phyloP scores from a whole-genome alignment of 2,329 filamentous ascomycete species.

The Rutstroemia sp. region DNA sequence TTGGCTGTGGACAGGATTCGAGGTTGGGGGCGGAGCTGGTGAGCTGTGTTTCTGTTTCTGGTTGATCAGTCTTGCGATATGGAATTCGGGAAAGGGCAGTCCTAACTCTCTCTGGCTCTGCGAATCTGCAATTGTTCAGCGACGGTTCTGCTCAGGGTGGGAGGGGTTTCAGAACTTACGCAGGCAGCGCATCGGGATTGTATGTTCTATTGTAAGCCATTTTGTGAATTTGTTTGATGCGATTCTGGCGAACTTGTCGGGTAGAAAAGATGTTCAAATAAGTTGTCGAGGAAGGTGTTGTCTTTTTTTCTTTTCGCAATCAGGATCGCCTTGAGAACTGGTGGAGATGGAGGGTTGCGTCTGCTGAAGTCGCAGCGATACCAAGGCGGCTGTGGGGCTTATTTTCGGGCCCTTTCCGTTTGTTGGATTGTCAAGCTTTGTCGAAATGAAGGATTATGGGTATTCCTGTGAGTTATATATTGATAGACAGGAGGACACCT shows the following conservation, averaged over 20 bases:
- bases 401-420: neutral
- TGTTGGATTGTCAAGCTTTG: too few species aligned
- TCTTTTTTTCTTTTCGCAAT: neutral
- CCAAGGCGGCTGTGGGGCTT: neutral
- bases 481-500: neutral
- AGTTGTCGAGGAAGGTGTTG: neutral
- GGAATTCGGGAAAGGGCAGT: slow-evolving; percentile 9
- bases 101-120: slow-evolving; percentile 40
- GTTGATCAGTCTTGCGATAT: neutral
- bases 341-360: neutral
- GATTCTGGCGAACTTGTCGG: neutral
- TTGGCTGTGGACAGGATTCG: neutral
- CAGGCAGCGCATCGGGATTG: slow-evolving; percentile 91
- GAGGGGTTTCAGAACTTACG: slow-evolving; percentile 47
- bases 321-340: neutral
- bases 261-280: neutral
- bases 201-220: slow-evolving; percentile 95
- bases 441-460: neutral
- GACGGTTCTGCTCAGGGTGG: slow-evolving; percentile 6
- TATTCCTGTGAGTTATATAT: neutral
- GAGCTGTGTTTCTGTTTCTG: slow-evolving; percentile 7
- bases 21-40: slow-evolving; percentile 26
- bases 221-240: slow-evolving; percentile 17
- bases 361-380: neutral
- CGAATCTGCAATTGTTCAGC: slow-evolving; percentile 35